A percentile compares a stretch with the other conserved stretches of the same genome.
Conservation (phyloP, 305 asterid species). For the Fraxinus baroniana region DNA sequence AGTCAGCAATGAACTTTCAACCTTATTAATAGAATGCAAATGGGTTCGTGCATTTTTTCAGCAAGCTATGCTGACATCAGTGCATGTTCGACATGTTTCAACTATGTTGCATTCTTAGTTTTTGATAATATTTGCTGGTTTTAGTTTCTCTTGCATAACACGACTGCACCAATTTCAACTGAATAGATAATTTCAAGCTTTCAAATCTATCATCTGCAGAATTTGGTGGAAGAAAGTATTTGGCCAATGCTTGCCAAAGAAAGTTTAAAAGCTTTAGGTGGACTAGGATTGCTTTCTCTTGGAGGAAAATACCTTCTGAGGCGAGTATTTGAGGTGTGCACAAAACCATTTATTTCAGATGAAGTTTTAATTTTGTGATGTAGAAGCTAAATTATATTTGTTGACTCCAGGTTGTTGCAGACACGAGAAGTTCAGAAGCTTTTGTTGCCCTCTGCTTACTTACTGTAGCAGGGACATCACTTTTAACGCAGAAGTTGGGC, state of each 20-base stretch:
- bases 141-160: slow-evolving; percentile 8
- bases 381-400: slow-evolving; percentile 31
- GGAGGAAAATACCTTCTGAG: slow-evolving; percentile 88
- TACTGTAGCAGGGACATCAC: slow-evolving; percentile 96
- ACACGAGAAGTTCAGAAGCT: slow-evolving; percentile 93
- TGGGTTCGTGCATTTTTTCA: not conserved
- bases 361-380: slow-evolving; percentile 1
- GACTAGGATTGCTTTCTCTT: slow-evolving; percentile 87
- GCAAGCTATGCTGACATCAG: not conserved
- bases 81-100: not conserved
- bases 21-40: not conserved
- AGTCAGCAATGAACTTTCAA: not conserved
- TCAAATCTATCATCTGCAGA: slow-evolving; percentile 54
- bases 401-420: slow-evolving; percentile 85
- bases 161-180: not conserved
- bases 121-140: not conserved
- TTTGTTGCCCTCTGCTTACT: slow-evolving; percentile 97
- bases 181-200: slow-evolving; percentile 12
- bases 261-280: slow-evolving; percentile 89
- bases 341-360: slow-evolving; percentile 11
- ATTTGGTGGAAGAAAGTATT: slow-evolving; percentile 68
- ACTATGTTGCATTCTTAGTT: not conserved
- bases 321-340: slow-evolving; percentile 82
- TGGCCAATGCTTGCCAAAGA: slow-evolving; percentile 91
- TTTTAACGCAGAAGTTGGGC: slow-evolving; percentile 87